Conservation (phyloP, 2,329 filamentous ascomycete genomes). For the Eutypa lata region DNA sequence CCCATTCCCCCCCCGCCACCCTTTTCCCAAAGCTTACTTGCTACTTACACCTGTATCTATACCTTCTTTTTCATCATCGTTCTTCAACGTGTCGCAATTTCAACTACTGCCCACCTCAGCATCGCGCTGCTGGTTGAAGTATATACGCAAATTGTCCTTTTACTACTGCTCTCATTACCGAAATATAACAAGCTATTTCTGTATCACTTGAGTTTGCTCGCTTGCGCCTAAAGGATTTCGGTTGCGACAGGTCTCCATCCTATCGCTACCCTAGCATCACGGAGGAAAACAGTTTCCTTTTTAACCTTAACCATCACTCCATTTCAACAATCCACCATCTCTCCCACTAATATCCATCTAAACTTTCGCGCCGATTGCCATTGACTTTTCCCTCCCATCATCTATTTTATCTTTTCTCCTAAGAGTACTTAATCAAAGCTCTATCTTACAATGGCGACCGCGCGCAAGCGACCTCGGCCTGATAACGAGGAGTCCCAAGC, state of each 20-base stretch:
- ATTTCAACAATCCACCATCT: background rate
- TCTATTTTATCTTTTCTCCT: background rate
- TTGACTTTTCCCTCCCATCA: background rate
- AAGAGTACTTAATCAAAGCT: background rate
- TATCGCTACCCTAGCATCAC: background rate
- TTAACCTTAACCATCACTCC: slow-evolving; percentile 7
- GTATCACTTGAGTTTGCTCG: background rate
- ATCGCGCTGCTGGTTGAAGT: background rate
- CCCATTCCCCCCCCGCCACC: background rate
- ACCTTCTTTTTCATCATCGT: background rate
- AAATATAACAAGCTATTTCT: background rate
- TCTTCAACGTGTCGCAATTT: background rate
- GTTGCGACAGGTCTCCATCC: background rate
- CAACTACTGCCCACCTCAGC: background rate
- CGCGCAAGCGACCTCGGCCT: slow-evolving; percentile 51
- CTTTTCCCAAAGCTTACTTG: background rate
- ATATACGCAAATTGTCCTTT: background rate
- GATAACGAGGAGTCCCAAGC: slow-evolving; percentile 48
- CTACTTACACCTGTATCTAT: background rate
- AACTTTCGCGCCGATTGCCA: background rate
- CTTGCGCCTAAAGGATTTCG: background rate
- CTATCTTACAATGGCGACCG: slow-evolving; percentile 31
- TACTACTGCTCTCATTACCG: background rate
- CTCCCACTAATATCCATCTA: background rate
- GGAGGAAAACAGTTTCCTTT: slow-evolving; percentile 1